phyloP scores from a whole-genome alignment of 2,329 filamentous ascomycete species.

The Lecanicillium sp. region DNA sequence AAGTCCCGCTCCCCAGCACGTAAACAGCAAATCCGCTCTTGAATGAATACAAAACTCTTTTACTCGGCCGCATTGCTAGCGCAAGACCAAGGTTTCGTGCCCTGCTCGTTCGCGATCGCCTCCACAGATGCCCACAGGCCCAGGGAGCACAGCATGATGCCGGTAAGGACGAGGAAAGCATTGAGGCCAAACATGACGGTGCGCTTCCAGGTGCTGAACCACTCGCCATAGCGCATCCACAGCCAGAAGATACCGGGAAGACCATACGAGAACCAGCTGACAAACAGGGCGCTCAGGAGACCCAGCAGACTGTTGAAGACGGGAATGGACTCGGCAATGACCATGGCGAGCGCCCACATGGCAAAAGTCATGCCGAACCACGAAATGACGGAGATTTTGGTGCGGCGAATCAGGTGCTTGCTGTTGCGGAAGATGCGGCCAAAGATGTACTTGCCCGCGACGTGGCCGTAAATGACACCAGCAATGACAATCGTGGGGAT shows the following conservation, averaged over 20 bases:
- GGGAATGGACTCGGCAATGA: constrained; percentile 63
- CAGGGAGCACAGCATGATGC: constrained; percentile 27
- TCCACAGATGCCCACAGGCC: constrained; percentile 32
- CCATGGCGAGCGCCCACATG: constrained; percentile 55
- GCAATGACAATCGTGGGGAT: constrained; percentile 64
- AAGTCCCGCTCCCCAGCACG: too few species aligned
- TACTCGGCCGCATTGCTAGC: constrained; percentile 4
- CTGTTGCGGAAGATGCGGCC: constrained; percentile 54
- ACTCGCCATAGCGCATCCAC: constrained; percentile 36
- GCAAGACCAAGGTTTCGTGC: constrained; percentile 28
- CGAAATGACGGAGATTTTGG: constrained; percentile 39
- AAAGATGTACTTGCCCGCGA: constrained; percentile 60
- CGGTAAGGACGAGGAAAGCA: constrained; percentile 22
- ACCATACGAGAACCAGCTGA: constrained; percentile 57
- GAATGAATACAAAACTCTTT: too few species aligned
- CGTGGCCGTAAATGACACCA: constrained; percentile 62
- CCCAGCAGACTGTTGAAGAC: constrained; percentile 60
- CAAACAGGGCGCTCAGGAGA: constrained; percentile 55
- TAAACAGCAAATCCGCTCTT: too few species aligned
- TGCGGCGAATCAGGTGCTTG: constrained; percentile 44
- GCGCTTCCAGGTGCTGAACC: constrained; percentile 25
- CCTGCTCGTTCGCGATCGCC: constrained; percentile 22
- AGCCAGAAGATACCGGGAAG: constrained; percentile 40
- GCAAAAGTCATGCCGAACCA: constrained; percentile 51
- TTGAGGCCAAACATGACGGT: constrained; percentile 24